A percentile compares a stretch with the other conserved stretches of the same genome.
Evolutionary conservation across 306 rosid species (phyloP).

Genomic region (Gastrolobium bilobum): DNA sequence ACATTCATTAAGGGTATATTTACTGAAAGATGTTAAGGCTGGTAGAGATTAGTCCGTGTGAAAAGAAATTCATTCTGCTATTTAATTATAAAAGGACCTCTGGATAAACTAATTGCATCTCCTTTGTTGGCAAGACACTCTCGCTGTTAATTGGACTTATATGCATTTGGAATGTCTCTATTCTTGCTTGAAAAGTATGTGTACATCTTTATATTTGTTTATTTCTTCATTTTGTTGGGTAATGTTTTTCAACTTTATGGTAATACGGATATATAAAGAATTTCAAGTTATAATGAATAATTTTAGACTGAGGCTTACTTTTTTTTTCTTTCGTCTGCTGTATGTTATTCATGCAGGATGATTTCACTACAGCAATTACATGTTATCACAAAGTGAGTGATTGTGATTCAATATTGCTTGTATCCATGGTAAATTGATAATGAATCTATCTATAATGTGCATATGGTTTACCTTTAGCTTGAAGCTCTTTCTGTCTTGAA

Average conservation of each 20-base stretch:
- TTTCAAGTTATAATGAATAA: conserved; percentile 5
- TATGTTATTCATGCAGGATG: conserved; percentile 68
- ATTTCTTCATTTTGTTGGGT: conserved; percentile 12
- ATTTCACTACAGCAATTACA: conserved; percentile 75
- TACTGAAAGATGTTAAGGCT: conserved; percentile 7
- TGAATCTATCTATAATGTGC: conserved; percentile 19
- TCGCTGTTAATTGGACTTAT: conserved; percentile 11
- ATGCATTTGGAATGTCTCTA: conserved; percentile 15
- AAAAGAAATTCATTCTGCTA: conserved; percentile 7
- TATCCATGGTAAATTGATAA: background rate
- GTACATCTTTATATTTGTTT: conserved; percentile 3
- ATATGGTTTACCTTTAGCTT: conserved; percentile 5
- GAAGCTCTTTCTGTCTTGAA: background rate
- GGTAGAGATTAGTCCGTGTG: background rate
- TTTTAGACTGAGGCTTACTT: conserved; percentile 33
- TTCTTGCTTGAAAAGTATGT: conserved; percentile 30
- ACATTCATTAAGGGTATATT: conserved; percentile 8
- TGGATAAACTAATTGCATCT: background rate
- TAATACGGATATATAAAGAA: background rate
- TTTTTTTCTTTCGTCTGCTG: conserved; percentile 23
- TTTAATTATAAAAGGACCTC: conserved; percentile 7
- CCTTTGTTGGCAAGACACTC: conserved; percentile 10
- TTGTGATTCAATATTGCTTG: conserved; percentile 16
- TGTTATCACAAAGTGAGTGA: conserved; percentile 88
- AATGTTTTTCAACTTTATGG: conserved; percentile 9